Percentiles rank a stretch among this genome's conserved stretches.
Evolutionary conservation across 441 rosid species (phyloP).

Genomic region (Adansonia rubrostipa): DNA sequence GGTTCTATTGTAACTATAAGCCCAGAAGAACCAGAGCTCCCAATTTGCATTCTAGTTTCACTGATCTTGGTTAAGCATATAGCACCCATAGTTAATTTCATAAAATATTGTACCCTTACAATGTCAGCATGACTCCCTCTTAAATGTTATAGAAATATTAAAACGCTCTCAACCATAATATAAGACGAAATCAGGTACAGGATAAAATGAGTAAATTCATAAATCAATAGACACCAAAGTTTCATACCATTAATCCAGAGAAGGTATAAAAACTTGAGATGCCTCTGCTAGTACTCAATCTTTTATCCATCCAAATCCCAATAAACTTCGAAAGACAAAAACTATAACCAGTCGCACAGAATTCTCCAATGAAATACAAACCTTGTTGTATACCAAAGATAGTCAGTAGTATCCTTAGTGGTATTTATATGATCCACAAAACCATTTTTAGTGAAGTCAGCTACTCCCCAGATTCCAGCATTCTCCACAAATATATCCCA

Average conservation of each 20-base stretch:
- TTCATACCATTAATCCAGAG: background rate
- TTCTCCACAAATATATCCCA: constrained; percentile 80
- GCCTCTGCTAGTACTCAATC: background rate
- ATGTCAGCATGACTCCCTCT: background rate
- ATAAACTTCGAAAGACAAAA: background rate
- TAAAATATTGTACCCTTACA: background rate
- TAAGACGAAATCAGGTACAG: background rate
- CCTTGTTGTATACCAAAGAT: constrained; percentile 98
- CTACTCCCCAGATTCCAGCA: constrained; percentile 80
- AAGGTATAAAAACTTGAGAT: constrained; percentile 9
- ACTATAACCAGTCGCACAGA: background rate
- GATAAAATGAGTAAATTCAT: constrained; percentile 4
- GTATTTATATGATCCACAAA: constrained; percentile 87
- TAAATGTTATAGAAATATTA: background rate
- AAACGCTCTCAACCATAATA: background rate
- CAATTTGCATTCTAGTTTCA: background rate
- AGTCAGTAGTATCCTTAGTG: constrained; percentile 83
- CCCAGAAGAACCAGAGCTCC: background rate
- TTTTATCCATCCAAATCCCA: background rate
- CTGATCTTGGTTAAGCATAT: background rate
- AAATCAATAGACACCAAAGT: background rate
- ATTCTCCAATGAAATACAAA: constrained; percentile 33
- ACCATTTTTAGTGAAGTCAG: constrained; percentile 60
- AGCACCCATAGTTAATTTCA: background rate
- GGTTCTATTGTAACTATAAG: background rate